Evolutionary conservation across 202 grass and related monocot genomes (phyloP).

Genomic region (Musa balbisiana): DNA sequence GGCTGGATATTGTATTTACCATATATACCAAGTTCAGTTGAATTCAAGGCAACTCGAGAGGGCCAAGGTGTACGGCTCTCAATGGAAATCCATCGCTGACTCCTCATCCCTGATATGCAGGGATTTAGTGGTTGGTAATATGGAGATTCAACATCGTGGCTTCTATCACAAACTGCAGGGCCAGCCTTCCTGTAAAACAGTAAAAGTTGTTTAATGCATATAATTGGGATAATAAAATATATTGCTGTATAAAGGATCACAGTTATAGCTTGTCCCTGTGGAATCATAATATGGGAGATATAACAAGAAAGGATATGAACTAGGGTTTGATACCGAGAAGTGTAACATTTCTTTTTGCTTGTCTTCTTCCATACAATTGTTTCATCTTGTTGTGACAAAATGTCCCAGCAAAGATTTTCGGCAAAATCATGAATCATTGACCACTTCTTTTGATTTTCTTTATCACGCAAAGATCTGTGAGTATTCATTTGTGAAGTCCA

Average conservation of each 20-base stretch:
- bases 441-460: constrained; percentile 99
- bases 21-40: constrained; percentile 74
- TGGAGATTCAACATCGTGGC: constrained; percentile 70
- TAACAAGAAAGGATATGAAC: background rate
- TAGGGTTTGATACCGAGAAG: constrained; percentile 35
- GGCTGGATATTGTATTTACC: constrained; percentile 39
- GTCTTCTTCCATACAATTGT: constrained; percentile 99
- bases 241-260: background rate
- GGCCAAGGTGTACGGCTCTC: constrained; percentile 73
- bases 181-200: constrained; percentile 61
- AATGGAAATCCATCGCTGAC: constrained; percentile 74
- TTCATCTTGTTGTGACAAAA: constrained; percentile 95
- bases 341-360: constrained; percentile 69
- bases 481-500: constrained; percentile 91
- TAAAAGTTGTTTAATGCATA: background rate
- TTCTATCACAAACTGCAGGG: constrained; percentile 59
- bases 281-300: background rate
- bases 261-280: background rate
- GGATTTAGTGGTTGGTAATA: constrained; percentile 82
- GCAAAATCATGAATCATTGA: constrained; percentile 46
- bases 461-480: constrained; percentile 73
- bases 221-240: background rate
- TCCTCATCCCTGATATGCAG: constrained; percentile 88
- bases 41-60: constrained; percentile 62
- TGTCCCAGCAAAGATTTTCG: constrained; percentile 88